These are phyloP conservation scores for Chlamydomonas schloesseri DNA, from an alignment of 139 green algal species.

Conservation along the genomic window DNA sequence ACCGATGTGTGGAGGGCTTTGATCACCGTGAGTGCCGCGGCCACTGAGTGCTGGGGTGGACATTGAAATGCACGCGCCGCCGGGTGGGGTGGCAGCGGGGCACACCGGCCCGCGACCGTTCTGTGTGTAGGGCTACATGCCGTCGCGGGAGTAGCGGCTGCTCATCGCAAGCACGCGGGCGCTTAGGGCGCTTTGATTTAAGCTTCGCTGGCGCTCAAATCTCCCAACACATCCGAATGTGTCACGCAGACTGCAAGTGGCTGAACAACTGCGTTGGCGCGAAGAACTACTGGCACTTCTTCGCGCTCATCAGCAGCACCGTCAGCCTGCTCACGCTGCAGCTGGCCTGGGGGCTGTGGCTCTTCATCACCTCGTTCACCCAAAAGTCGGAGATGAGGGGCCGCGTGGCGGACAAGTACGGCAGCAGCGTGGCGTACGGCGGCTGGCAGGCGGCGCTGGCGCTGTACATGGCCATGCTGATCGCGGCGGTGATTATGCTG, in stretches of 20 bases:
- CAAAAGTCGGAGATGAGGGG: slow-evolving; percentile 8
- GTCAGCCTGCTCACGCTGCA: slow-evolving; percentile 56
- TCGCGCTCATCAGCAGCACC: slow-evolving; percentile 62
- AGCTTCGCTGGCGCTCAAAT: no score
- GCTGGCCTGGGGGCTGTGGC: slow-evolving; percentile 54
- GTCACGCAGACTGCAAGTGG: slow-evolving; percentile 70
- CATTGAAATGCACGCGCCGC: no score
- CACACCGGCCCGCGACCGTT: no score
- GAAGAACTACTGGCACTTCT: slow-evolving; percentile 81
- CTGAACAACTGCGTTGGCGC: slow-evolving; percentile 87
- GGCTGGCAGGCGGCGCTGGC: slow-evolving; percentile 54
- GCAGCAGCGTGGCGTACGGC: slow-evolving; percentile 42
- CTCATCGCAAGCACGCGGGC: no score
- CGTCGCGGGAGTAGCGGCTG: no score
- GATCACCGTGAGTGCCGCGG: slow-evolving; percentile 73
- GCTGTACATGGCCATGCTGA: slow-evolving; percentile 51
- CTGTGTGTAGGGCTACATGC: no score
- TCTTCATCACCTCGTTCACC: slow-evolving; percentile 62
- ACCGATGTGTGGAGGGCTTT: slow-evolving; percentile 81
- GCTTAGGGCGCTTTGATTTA: no score
- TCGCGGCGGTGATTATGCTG: slow-evolving; percentile 52
- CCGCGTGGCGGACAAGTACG: slow-evolving; percentile 44
- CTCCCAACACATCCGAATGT: no score
- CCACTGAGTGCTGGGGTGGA: no score
- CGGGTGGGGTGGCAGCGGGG: no score